Evolutionary conservation across 2,329 filamentous ascomycete genomes (phyloP).

Genomic region (Pestalotiopsis sp.): DNA sequence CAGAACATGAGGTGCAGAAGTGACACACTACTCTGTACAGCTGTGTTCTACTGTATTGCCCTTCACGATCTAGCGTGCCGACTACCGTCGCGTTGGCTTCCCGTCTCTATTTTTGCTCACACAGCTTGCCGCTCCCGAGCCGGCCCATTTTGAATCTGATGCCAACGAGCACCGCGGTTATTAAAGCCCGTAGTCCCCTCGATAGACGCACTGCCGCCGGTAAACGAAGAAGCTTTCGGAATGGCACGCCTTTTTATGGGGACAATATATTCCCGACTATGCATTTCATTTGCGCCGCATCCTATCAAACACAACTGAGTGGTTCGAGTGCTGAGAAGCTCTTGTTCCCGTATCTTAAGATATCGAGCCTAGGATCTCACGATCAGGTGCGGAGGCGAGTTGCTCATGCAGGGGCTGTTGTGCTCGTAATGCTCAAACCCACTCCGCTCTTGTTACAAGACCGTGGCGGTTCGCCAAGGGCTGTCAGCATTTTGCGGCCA

Average conservation of each 20-base stretch:
- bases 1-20: background rate
- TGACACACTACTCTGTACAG: background rate
- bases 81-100: background rate
- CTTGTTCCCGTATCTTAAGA: background rate
- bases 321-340: background rate
- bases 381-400: background rate
- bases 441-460: background rate
- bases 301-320: background rate
- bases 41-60: background rate
- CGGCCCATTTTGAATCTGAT: background rate
- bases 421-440: background rate
- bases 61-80: constrained; percentile 1
- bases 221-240: background rate
- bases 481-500: background rate
- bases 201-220: background rate
- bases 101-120: constrained; percentile 7
- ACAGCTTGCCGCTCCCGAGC: background rate
- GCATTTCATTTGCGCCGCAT: background rate
- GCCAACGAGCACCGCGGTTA: background rate
- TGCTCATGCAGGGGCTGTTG: background rate
- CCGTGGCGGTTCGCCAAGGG: background rate
- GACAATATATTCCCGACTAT: background rate
- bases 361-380: background rate
- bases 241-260: background rate
- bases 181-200: background rate